phyloP scores from a whole-genome alignment of 2,329 filamentous ascomycete genomes.

The Cordyceps tenuipes region DNA sequence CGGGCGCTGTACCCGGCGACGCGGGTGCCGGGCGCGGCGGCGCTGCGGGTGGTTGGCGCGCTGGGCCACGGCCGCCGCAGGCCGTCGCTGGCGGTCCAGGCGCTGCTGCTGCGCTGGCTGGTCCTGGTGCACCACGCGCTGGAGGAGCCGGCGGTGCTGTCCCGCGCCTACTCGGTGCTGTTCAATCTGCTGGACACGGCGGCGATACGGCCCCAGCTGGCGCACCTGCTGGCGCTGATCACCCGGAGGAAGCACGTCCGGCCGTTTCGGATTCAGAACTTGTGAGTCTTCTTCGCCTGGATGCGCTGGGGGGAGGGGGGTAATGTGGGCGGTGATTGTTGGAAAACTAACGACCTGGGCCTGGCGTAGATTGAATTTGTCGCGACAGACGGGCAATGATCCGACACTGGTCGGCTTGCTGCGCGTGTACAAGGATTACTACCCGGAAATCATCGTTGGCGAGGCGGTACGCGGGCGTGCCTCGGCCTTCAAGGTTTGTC shows the following conservation, averaged over 20 bases:
- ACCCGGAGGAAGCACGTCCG: constrained; percentile 77
- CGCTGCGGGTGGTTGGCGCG: no score
- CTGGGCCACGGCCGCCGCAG: constrained; percentile 74
- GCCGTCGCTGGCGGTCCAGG: constrained; percentile 62
- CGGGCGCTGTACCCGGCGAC: constrained; percentile 69
- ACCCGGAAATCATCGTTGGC: constrained; percentile 77
- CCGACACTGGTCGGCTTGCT: constrained; percentile 65
- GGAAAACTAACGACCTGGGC: constrained; percentile 2
- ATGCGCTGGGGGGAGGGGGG: no score
- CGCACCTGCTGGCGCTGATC: constrained; percentile 70
- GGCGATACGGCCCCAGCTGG: constrained; percentile 59
- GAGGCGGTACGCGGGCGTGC: constrained; percentile 54
- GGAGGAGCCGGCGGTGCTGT: constrained; percentile 53
- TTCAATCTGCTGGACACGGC: constrained; percentile 80
- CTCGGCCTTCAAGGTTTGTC: constrained; percentile 49
- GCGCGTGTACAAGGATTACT: constrained; percentile 83
- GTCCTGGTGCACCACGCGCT: constrained; percentile 66
- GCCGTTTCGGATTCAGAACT: constrained; percentile 70
- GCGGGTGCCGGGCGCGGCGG: constrained; percentile 49
- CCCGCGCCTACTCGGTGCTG: constrained; percentile 63
- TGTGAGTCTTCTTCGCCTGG: constrained; percentile 38
- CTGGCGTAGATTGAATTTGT: constrained; percentile 42
- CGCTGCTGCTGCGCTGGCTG: constrained; percentile 67
- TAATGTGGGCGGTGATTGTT: not conserved
- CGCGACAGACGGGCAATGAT: constrained; percentile 60